Percentiles rank a stretch among this genome's conserved stretches.
These are phyloP conservation scores for Dactylellina cionopaga DNA, from an alignment of 2,329 filamentous ascomycete genomes.

Conservation along the genomic window DNA sequence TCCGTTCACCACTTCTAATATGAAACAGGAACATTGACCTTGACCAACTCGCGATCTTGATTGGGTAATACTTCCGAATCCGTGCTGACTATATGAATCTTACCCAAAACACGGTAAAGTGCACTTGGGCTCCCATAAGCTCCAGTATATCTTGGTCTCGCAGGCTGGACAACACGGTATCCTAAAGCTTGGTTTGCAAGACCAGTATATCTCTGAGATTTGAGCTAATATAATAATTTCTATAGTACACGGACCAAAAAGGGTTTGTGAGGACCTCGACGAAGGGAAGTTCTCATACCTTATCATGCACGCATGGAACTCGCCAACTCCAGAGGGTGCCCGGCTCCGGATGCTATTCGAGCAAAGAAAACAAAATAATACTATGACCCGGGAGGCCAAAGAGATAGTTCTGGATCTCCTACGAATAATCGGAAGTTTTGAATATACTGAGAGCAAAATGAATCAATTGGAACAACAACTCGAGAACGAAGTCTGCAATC, in stretches of 20 bases:
- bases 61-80: constrained; percentile 58
- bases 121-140: too few species aligned
- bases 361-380: background rate
- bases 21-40: constrained; percentile 44
- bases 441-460: background rate
- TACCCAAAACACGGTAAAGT: background rate
- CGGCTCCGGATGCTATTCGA: background rate
- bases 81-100: constrained; percentile 58
- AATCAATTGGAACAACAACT: background rate
- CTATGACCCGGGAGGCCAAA: background rate
- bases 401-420: background rate
- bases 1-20: too few species aligned
- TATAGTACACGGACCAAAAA: constrained; percentile 13
- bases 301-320: constrained; percentile 10
- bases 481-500: background rate
- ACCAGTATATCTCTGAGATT: background rate
- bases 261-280: constrained; percentile 17
- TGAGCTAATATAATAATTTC: background rate
- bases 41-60: constrained; percentile 34
- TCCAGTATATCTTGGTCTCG: too few species aligned
- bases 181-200: too few species aligned
- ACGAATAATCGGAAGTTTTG: background rate
- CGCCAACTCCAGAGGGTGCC: background rate
- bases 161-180: too few species aligned
- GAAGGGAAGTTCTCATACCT: constrained; percentile 25